Base-by-base conservation (phyloP, 169 alveolate species). In the Theileria equi region DNA sequence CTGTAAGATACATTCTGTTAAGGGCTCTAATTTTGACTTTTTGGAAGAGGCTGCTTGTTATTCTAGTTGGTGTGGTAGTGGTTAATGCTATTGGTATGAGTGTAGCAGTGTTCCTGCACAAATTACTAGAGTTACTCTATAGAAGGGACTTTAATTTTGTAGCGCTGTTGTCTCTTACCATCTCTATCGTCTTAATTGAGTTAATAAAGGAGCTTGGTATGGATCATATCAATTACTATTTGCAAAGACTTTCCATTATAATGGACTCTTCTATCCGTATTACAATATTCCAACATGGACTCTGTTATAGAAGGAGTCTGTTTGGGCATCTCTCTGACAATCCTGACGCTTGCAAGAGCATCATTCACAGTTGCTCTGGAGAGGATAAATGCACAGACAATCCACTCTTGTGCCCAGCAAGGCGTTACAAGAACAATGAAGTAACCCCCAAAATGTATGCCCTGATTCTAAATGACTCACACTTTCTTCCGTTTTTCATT, bases 361-460 rank as follows among this genome's bases (percentile, higher is more conserved):
- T 49, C 6, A n/a, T 49, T 11, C 59, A 53, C 11, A 54, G 59
- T 44, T 25, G 52, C 32, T 13, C 47, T 5, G 41, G 19, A 0
- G 25, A 28, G 7, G 29, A 21, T 1, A 8, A 49, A 3, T 72
- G 83, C 17, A 38, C 66, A 3, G 13, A 36, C 5, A 72, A 72
- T 21, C 83, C 83, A 6, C 40, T 62, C 13, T 2, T 16, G 23
- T 72, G 83, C 45, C 83, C 77, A 10, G 83, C 83, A 17, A 48
- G 52, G 25, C n/a, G 83, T 2, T 36, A 64, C 17, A 66, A 72
- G n/a, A 72, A 64, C 40, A 61, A 50, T 13, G 77, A 72, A 10
- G 26, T 72, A 8, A 5, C 53, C 23, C 49, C 83, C 0, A 29
- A 41, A 17, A 72, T 72, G 59, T 62, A 44, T 48, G 31, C 68